Evolutionary conservation across 2,329 filamentous ascomycete species (phyloP).

Genomic region (Pseudocercospora fuligena): DNA sequence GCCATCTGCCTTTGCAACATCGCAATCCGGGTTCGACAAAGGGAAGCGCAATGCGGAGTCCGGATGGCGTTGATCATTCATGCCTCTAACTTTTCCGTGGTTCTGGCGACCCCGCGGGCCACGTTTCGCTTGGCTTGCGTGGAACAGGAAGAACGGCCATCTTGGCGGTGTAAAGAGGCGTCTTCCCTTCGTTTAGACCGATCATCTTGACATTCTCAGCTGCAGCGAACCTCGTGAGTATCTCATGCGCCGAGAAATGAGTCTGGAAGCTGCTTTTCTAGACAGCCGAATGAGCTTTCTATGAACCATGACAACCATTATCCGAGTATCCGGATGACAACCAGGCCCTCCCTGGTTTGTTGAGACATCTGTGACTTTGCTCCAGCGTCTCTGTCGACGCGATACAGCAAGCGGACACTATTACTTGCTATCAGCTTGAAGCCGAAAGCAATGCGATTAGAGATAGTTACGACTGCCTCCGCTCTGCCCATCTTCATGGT

Average conservation of each 20-base stretch:
- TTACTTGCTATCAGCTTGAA: too few relatives aligned
- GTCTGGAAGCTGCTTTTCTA: neutral
- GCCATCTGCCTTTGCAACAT: neutral
- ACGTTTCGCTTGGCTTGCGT: slow-evolving; percentile 6
- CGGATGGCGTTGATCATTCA: slow-evolving; percentile 7
- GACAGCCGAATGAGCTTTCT: neutral
- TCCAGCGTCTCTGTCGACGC: too few relatives aligned
- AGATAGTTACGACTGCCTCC: too few relatives aligned
- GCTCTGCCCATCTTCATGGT: too few relatives aligned
- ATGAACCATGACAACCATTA: neutral
- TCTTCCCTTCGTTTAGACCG: neutral
- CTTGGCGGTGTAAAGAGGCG: neutral
- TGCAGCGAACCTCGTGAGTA: neutral
- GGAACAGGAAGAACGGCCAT: neutral
- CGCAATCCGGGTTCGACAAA: neutral
- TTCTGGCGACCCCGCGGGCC: neutral
- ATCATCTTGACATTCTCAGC: neutral
- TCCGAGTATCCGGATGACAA: neutral
- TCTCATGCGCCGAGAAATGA: neutral
- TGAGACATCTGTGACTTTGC: neutral
- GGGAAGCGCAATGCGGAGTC: neutral
- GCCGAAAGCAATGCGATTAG: too few relatives aligned
- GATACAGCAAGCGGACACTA: too few relatives aligned
- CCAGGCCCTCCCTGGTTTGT: neutral
- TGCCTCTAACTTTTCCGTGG: neutral